phyloP scores from a whole-genome alignment of 2,329 filamentous ascomycete genomes.

The Aspergillus ustus region DNA sequence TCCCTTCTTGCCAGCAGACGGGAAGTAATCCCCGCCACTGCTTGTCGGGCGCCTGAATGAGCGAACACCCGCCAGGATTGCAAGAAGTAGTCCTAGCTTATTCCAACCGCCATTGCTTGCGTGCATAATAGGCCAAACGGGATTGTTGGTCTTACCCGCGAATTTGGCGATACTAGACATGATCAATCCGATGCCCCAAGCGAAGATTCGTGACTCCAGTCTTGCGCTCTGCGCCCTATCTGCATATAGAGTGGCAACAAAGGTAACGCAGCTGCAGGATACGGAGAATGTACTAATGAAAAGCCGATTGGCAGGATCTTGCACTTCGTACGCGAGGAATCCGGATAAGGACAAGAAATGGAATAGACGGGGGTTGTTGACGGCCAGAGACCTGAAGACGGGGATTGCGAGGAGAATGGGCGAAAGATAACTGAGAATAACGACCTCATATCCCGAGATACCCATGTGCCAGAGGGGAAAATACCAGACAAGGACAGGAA shows the following conservation, averaged over 20 bases:
- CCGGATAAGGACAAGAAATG: constrained; percentile 80
- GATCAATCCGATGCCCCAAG: constrained; percentile 80
- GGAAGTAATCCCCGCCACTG: constrained; percentile 55
- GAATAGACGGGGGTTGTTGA: constrained; percentile 70
- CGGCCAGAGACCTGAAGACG: constrained; percentile 68
- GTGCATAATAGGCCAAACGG: constrained; percentile 94
- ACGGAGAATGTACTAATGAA: constrained; percentile 82
- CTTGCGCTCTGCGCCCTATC: constrained; percentile 75
- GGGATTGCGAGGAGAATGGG: constrained; percentile 77
- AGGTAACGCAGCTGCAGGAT: constrained; percentile 78
- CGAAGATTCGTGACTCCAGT: constrained; percentile 80
- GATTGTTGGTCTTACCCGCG: constrained; percentile 92
- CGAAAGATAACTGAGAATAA: constrained; percentile 83
- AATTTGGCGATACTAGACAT: constrained; percentile 90
- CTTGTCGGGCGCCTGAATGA: constrained; percentile 71
- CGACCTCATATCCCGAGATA: constrained; percentile 91
- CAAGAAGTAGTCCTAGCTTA: constrained; percentile 76
- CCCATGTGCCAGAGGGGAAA: constrained; percentile 99
- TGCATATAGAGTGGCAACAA: constrained; percentile 79
- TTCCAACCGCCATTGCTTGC: constrained; percentile 91
- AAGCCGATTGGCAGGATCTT: constrained; percentile 74
- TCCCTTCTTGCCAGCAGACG: constrained; percentile 61
- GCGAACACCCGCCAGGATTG: constrained; percentile 73
- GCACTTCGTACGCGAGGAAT: constrained; percentile 77
- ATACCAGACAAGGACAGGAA: constrained; percentile 92